Evolutionary conservation across 164 flowering plant species (phyloP), one percentile per base, ranked within the genome.

Genomic region (Dillenia turbinata): DNA sequence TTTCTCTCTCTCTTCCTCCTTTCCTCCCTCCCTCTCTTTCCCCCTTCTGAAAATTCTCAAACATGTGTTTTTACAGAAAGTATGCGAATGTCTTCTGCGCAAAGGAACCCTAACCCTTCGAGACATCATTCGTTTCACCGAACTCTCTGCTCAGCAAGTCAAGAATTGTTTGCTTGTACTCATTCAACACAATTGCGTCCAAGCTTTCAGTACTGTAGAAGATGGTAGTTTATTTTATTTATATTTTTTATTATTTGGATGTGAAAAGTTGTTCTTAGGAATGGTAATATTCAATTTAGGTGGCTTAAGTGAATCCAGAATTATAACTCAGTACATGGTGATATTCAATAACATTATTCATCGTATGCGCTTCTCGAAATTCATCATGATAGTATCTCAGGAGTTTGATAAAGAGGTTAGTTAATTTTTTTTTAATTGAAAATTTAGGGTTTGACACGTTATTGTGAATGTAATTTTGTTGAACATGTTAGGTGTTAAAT

Each of bases 161-260:
- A 81, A 69, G 64, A 82, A 88, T 60, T 79, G 84, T 48, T 72
- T 95, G 1, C 86, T 85, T 44, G 89, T 90, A 49, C 66, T 95
- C 12, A 92, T 92, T 61, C 99, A 95, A 56, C 99, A 92, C 66
- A 95, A 92, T 52, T 92, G 97, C 56, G 91, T 92, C 57, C 97
- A 92, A 73, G 85, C 97, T 57, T 95, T 83, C 55, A 26, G 72
- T 12, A 11, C 62, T 1, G 78, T 80, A 45, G 73, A 62, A 45
- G 58, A 67, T 71, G 94, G 96, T 90, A 53, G n/a, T 24, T n/a
- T 56, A 13, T 8, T 52, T 8, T 22, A 46, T 40, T 46, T 10
- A 10, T 19, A 17, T 8, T 7, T 56, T 54, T n/a, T 7, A 26
- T 48, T 19, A 19, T 19, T 19, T 56, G 33, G 14, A 26, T 56